These are phyloP conservation scores for Thielaviopsis punctulata DNA, from an alignment of 2,329 filamentous ascomycete species.

Conservation along the genomic window DNA sequence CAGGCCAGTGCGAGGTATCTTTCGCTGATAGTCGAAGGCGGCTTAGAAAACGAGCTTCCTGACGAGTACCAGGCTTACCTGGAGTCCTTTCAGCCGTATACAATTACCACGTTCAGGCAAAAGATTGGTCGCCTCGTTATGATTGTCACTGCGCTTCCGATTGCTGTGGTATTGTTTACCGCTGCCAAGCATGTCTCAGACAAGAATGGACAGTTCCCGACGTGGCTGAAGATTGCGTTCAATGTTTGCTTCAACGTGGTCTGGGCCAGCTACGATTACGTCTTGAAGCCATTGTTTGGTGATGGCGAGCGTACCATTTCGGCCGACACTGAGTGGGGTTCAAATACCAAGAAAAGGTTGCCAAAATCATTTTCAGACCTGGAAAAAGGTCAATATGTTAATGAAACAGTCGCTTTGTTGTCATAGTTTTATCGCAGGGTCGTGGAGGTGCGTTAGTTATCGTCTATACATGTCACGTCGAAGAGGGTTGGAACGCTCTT, in stretches of 20 bases:
- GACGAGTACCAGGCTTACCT: constrained; percentile 62
- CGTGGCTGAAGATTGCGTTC: constrained; percentile 41
- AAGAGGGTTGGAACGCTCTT: not conserved
- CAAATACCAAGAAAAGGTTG: not conserved
- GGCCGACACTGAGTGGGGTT: not conserved
- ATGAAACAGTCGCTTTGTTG: constrained; percentile 1
- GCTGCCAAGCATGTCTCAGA: constrained; percentile 36
- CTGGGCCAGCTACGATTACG: constrained; percentile 29
- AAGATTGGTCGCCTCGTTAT: constrained; percentile 49
- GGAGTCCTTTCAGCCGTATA: constrained; percentile 50
- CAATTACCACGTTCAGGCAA: constrained; percentile 49
- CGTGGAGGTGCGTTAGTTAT: too few species aligned
- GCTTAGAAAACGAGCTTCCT: constrained; percentile 63
- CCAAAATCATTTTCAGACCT: not conserved
- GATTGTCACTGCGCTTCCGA: constrained; percentile 27
- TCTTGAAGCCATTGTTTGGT: constrained; percentile 50
- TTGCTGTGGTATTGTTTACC: constrained; percentile 37
- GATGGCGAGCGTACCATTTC: constrained; percentile 57
- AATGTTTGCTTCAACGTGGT: constrained; percentile 24
- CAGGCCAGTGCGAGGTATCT: constrained; percentile 76
- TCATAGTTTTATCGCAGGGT: not conserved
- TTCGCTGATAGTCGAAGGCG: constrained; percentile 61
- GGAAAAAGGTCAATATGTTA: not conserved
- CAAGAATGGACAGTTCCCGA: constrained; percentile 48
- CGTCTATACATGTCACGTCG: too few species aligned